Percentiles rank a stretch among this genome's conserved stretches.
phyloP scores from a whole-genome alignment of 805 yeast species.

The Candida coquimbonensis region DNA sequence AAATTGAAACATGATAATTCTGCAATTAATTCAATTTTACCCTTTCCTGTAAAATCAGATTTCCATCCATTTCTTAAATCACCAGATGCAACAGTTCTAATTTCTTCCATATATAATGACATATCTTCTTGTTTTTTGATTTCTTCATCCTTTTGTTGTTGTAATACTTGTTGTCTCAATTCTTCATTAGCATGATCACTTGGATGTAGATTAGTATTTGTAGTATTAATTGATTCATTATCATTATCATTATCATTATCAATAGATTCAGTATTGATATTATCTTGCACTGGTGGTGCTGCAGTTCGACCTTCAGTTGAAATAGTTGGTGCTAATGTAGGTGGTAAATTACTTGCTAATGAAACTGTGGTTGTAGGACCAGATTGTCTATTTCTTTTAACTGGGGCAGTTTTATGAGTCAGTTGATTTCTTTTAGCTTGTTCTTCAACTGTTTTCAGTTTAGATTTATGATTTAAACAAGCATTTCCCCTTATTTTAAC shows the following conservation, averaged over 20 bases:
- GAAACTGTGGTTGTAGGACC: slow-evolving; percentile 32
- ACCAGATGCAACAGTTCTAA: slow-evolving; percentile 66
- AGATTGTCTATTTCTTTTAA: slow-evolving; percentile 31
- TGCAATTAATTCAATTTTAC: slow-evolving; percentile 73
- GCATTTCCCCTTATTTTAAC: slow-evolving; percentile 52
- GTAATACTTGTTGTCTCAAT: slow-evolving; percentile 19
- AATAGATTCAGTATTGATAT: slow-evolving; percentile 2
- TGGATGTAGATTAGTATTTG: slow-evolving; percentile 17
- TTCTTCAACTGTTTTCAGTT: slow-evolving; percentile 40
- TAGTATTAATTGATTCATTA: slow-evolving; percentile 6
- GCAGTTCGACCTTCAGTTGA: slow-evolving; percentile 8
- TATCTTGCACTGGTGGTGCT: not conserved
- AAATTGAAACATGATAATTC: slow-evolving; percentile 57
- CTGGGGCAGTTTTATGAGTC: slow-evolving; percentile 13
- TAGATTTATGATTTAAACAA: slow-evolving; percentile 51
- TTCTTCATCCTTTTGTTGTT: slow-evolving; percentile 24
- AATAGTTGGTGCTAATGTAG: slow-evolving; percentile 11
- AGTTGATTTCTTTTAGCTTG: slow-evolving; percentile 27
- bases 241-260: slow-evolving; percentile 13
- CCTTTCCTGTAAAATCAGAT: slow-evolving; percentile 73
- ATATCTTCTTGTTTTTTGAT: slow-evolving; percentile 24
- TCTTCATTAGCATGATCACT: slow-evolving; percentile 29
- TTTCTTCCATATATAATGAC: slow-evolving; percentile 63
- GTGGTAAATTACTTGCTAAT: slow-evolving; percentile 22
- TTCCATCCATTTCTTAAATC: slow-evolving; percentile 93